A percentile compares a stretch with the other conserved stretches of the same genome.
phyloP scores from a whole-genome alignment of 2,329 filamentous ascomycete species.

The Penicillium sp. region DNA sequence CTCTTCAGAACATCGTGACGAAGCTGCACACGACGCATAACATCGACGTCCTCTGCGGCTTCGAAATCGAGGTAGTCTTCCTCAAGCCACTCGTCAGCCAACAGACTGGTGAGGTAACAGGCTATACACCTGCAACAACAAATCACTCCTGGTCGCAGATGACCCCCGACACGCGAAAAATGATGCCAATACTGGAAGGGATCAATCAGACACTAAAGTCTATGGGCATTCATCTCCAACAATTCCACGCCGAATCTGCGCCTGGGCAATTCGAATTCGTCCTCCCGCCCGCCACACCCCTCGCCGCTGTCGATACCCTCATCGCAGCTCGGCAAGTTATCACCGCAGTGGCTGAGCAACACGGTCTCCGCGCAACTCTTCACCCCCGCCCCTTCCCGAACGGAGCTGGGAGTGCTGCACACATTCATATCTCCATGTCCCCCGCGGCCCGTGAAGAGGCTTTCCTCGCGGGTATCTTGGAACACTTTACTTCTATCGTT shows the following conservation, averaged over 20 bases:
- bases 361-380: constrained; percentile 68
- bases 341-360: constrained; percentile 61
- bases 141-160: constrained; percentile 73
- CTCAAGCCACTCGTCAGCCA: constrained; percentile 52
- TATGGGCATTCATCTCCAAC: constrained; percentile 67
- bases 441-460: constrained; percentile 53
- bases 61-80: constrained; percentile 80
- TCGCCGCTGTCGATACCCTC: constrained; percentile 71
- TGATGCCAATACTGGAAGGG: constrained; percentile 64
- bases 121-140: constrained; percentile 54
- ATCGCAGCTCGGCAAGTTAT: constrained; percentile 72
- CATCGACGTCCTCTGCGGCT: constrained; percentile 68
- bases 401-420: constrained; percentile 66
- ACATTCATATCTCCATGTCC: constrained; percentile 65
- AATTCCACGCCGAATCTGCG: constrained; percentile 74
- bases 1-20: constrained; percentile 59
- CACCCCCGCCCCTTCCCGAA: constrained; percentile 65
- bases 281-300: constrained; percentile 62
- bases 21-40: constrained; percentile 54
- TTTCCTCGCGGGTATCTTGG: constrained; percentile 73
- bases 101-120: constrained; percentile 26
- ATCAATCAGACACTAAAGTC: constrained; percentile 63
- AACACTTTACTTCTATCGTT: constrained; percentile 65
- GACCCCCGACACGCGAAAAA: constrained; percentile 60
- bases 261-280: constrained; percentile 78